These are phyloP conservation scores for Elymus sibiricus DNA, from an alignment of 176 grass and related monocot genomes.

Conservation along the genomic window DNA sequence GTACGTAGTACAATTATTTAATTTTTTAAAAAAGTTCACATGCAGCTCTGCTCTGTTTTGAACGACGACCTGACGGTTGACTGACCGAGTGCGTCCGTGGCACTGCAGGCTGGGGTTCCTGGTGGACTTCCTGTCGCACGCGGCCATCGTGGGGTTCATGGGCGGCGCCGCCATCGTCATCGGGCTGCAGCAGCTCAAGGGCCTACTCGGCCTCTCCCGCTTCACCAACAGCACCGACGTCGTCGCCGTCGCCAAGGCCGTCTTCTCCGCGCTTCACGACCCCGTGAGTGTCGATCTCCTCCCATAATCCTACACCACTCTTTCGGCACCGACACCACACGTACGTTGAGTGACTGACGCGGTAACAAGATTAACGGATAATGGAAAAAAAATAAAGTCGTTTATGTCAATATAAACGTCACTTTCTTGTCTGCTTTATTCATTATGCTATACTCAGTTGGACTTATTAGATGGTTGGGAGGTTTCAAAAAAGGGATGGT, in stretches of 20 bases:
- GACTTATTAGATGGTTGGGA: neutral
- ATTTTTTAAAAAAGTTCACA: neutral
- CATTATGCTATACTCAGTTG: neutral
- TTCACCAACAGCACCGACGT: slow-evolving; percentile 90
- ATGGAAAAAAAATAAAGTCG: neutral
- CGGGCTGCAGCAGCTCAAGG: slow-evolving; percentile 93
- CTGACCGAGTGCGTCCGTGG: neutral
- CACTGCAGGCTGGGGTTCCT: slow-evolving; percentile 70
- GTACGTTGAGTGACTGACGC: no score
- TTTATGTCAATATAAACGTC: neutral
- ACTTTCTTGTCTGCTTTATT: neutral
- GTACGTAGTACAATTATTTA: neutral
- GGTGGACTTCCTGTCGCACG: slow-evolving; percentile 91
- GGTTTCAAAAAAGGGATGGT: neutral
- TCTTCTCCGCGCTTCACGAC: slow-evolving; percentile 50
- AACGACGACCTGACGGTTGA: neutral
- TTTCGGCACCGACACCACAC: no score
- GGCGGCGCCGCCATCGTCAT: slow-evolving; percentile 87
- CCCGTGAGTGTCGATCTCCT: slow-evolving; percentile 40
- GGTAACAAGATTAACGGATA: neutral
- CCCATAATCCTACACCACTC: no score
- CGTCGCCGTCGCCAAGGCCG: slow-evolving; percentile 67
- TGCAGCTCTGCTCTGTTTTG: slow-evolving; percentile 4
- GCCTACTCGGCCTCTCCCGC: slow-evolving; percentile 61
- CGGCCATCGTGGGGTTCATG: slow-evolving; percentile 94